A percentile compares a stretch with the other conserved stretches of the same genome.
These are phyloP conservation scores for Pelargonium citronellum DNA, from an alignment of 441 rosid species.

Conservation along the genomic window DNA sequence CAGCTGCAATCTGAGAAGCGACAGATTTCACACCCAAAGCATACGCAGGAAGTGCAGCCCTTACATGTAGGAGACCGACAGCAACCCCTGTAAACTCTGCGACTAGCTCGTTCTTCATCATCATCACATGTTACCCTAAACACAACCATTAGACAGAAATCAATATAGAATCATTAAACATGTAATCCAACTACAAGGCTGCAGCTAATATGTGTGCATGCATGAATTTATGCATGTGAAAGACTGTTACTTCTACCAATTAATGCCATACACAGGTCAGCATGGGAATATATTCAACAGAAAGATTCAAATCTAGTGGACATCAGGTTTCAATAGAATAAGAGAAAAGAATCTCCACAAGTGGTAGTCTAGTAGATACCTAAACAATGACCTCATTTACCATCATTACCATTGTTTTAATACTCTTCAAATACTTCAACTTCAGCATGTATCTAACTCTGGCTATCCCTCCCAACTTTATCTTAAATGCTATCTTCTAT, in stretches of 20 bases:
- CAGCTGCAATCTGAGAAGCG: constrained; percentile 89
- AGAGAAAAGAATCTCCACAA: no score
- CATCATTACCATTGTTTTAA: no score
- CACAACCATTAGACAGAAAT: not conserved
- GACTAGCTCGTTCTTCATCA: constrained; percentile 84
- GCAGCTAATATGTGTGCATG: not conserved
- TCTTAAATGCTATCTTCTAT: no score
- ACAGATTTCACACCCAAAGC: constrained; percentile 88
- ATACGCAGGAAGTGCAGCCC: constrained; percentile 97
- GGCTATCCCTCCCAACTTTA: no score
- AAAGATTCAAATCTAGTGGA: no score
- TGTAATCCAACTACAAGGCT: not conserved
- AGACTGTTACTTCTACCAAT: not conserved
- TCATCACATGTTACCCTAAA: constrained; percentile 75
- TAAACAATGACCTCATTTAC: no score
- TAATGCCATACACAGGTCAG: no score
- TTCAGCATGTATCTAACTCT: no score
- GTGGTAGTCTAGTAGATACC: no score
- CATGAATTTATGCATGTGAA: not conserved
- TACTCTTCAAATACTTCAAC: no score
- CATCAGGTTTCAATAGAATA: no score
- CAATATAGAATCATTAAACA: not conserved
- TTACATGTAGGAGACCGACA: constrained; percentile 70
- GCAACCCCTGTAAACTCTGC: constrained; percentile 87
- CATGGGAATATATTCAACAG: no score